Conservation (phyloP, 2,329 filamentous ascomycete genomes). For the Podosphaera fusca region DNA sequence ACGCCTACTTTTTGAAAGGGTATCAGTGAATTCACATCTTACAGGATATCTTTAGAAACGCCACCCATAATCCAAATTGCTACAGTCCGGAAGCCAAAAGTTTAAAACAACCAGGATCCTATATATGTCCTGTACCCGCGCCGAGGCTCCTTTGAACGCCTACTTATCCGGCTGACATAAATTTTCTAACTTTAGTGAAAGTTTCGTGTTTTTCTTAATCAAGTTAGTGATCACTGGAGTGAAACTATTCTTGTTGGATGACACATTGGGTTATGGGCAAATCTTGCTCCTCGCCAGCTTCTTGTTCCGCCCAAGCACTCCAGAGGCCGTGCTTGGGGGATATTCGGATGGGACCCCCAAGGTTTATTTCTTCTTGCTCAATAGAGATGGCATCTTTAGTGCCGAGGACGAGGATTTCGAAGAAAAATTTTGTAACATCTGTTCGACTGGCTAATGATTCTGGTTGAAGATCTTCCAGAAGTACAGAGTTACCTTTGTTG, state of each 20-base stretch:
- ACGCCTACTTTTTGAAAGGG: neutral
- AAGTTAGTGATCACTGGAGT: neutral
- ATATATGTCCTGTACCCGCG: neutral
- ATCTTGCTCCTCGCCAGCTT: constrained; percentile 38
- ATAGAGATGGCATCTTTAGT: constrained; percentile 98
- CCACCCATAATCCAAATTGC: neutral
- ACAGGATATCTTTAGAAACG: neutral
- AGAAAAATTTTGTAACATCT: constrained; percentile 98
- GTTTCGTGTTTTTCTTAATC: neutral
- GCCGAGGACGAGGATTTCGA: constrained; percentile 81
- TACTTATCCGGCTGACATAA: neutral
- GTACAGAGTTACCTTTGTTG: constrained; percentile 51
- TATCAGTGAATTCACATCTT: neutral
- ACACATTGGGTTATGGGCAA: neutral
- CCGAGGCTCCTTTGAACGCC: neutral
- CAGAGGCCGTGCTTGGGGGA: constrained; percentile 86
- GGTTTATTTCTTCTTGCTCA: constrained; percentile 49
- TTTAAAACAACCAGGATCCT: neutral
- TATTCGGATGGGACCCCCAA: constrained; percentile 64
- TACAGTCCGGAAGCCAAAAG: neutral
- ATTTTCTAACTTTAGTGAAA: neutral
- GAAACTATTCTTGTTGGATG: neutral
- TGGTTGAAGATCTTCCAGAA: constrained; percentile 82
- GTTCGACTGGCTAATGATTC: constrained; percentile 59
- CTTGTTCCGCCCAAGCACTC: constrained; percentile 81